Base-by-base conservation (phyloP, 305 asterid genomes). In the Petunia hybrid region DNA sequence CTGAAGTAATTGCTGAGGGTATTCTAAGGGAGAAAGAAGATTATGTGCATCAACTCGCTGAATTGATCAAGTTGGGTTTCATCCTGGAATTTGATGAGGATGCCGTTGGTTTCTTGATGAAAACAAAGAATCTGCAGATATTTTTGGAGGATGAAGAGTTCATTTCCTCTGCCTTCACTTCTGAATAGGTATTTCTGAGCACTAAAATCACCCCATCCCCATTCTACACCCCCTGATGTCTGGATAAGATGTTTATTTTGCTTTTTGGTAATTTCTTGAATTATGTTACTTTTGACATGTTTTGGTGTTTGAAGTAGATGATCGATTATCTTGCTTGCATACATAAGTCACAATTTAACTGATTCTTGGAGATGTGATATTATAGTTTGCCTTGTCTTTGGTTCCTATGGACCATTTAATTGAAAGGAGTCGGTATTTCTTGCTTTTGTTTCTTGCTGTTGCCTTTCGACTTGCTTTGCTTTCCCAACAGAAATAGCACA, bases 71-170 rank as follows among this genome's bases (percentile, higher is more conserved):
- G 82, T 64, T 86, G 74, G 89, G 86, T 4, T 86, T 79, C 76
- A 22, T 86, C 46, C 38, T 86, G 73, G 79, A 86, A 60, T 86
- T 86, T 36, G 89, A 86, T 6, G 86, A 86, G 81, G 86, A 70
- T 10, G 84, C 89, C 57, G 75, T 86, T 70, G 84, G 55, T 35
- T 84, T 80, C 83, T 59, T 82, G 83, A 82, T 86, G 89, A 86
- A 82, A 81, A 84, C 65, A 16, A 71, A 84, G 64, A 85, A 85
- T 71, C 80, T 82, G 81, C 79, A 84, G 79, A 61, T 86, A 38
- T 84, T 86, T 71, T 65, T 71, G 69, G 86, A 86, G 84, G 87
- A 86, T 59, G 84, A 79, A 62, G 85, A 86, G 13, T 82, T 86
- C 66, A 77, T 84, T 62, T 79, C 84, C 6, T 57, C 84, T 73